Percentiles rank a stretch among this genome's conserved stretches.
Evolutionary conservation across 345 rosid species (phyloP).

Genomic region (Psidium friedrichsthalianum): DNA sequence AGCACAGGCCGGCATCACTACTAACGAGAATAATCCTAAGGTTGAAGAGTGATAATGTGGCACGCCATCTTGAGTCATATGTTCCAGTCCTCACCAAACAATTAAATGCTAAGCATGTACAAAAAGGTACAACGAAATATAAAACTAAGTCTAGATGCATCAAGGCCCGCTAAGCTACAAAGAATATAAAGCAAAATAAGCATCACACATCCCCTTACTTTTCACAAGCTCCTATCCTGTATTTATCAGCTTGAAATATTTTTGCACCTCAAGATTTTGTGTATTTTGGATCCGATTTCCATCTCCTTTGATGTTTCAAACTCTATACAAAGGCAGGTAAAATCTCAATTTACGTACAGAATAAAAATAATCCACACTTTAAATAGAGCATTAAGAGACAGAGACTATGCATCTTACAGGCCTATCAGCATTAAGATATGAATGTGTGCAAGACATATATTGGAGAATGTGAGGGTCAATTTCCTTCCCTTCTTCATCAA

Average conservation of each 20-base stretch:
- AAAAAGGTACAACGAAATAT: background rate
- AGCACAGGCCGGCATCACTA: background rate
- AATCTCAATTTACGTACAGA: background rate
- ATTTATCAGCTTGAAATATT: constrained; percentile 53
- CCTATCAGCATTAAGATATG: constrained; percentile 58
- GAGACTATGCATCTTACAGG: constrained; percentile 21
- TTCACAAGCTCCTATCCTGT: constrained; percentile 55
- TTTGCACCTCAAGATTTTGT: constrained; percentile 66
- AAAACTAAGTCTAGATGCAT: background rate
- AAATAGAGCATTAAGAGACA: background rate
- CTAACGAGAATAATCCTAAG: background rate
- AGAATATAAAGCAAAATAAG: background rate
- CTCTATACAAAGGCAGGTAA: constrained; percentile 14
- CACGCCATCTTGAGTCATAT: background rate
- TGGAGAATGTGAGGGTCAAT: constrained; percentile 62
- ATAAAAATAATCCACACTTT: background rate
- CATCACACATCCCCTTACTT: constrained; percentile 28
- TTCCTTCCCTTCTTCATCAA: constrained; percentile 59
- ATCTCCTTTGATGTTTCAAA: constrained; percentile 73
- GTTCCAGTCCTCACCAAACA: background rate
- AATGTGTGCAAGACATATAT: constrained; percentile 51
- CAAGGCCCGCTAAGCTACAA: background rate
- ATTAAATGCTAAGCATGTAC: background rate
- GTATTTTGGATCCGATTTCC: constrained; percentile 67
- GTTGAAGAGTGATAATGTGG: background rate